Base-by-base conservation (phyloP, 2,329 filamentous ascomycete species). In the Penicillium sp. region DNA sequence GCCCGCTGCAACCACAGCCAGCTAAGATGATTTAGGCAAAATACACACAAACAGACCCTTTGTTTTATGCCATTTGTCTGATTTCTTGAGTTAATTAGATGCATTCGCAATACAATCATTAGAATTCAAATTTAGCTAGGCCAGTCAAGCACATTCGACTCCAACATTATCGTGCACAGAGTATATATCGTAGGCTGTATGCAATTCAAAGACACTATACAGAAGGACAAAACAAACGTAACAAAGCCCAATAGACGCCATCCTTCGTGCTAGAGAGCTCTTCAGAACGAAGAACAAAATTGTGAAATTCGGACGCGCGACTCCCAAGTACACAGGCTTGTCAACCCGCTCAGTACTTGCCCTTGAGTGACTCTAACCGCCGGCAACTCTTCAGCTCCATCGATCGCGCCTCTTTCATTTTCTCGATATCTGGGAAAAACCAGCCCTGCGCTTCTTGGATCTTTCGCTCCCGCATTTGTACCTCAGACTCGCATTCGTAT, bases 381-480 rank as follows among this genome's bases (percentile, higher is more conserved):
- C 80, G 80, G 75, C 88, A 91, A 68, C 80, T 85, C 74, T 82
- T 83, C 81, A 88, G 83, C 50, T 85, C 80, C 83, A 89, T 83
- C 24, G 79, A 79, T 62, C 84, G 80, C 33, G 93, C 93, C 61
- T 87, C 78, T 64, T 89, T 86, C 87, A 96, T 87, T 82, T 92
- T 93, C 65, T 89, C 89, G 56, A 88, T 83, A 72, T 97, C 92
- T 59, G 88, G 87, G 76, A 88, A 93, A 73, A 97, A 92, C 90
- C 93, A 97, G 3, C 93, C 93, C 70, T 91, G 88, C 0, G 93
- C 93, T 53, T 91, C 89, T 66, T 96, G 88, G 65, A 88, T 82
- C 77, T 93, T 82, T 66, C 88, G 83, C 73, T 88, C 85, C 76
- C 89, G 85, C 56, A 85, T 81, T 53, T 85, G 79, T 65, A 86